Base-by-base conservation (phyloP, 2,329 filamentous ascomycete genomes). In the Zymoseptoria passerinii region DNA sequence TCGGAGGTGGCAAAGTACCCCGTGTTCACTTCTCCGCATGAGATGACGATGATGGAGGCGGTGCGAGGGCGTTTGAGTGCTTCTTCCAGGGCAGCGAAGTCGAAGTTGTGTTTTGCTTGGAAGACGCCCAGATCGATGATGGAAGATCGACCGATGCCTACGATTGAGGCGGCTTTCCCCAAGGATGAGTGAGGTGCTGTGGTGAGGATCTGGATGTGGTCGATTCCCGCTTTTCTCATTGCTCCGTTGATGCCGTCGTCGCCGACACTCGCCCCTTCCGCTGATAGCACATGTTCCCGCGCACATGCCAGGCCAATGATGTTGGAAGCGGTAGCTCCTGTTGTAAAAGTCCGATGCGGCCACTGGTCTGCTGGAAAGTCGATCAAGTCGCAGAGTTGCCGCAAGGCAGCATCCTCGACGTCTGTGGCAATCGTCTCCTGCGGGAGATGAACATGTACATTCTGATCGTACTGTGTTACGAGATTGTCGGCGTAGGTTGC, bases 21-120 rank as follows among this genome's bases (percentile, higher is more conserved):
- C 0, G 91, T 95, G 66, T 97, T 96, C 28, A 96, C 90, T 74
- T 97, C 92, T 1, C 89, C 89, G 5, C 87, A 88, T 49, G 90
- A 92, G n/a, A 96, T 75, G 4, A 81, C 84, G 44, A 96, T 83
- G 61, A 96, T 89, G 53, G 81, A 88, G n/a, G 81, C 88, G 10
- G 82, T 79, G 1, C 58, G 54, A 3, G 59, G 55, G 40, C 71
- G 69, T 55, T 75, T 67, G 16, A 95, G 75, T 58, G 83, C 80
- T 51, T 72, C 72, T 71, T 90, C 84, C 1, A 96, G 76, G 2
- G 76, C 76, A 2, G 78, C 77, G 5, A 95, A 67, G 66, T 95
- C 84, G 62, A 96, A 80, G 50, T 78, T 80, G 78, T 92, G 90
- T 0, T 85, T 83, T 66, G 85, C 78, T 0, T 76, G 76, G 6